Evolutionary conservation across 768 basidiomycete genomes (phyloP).

Genomic region (Rhodocollybia butyracea): DNA sequence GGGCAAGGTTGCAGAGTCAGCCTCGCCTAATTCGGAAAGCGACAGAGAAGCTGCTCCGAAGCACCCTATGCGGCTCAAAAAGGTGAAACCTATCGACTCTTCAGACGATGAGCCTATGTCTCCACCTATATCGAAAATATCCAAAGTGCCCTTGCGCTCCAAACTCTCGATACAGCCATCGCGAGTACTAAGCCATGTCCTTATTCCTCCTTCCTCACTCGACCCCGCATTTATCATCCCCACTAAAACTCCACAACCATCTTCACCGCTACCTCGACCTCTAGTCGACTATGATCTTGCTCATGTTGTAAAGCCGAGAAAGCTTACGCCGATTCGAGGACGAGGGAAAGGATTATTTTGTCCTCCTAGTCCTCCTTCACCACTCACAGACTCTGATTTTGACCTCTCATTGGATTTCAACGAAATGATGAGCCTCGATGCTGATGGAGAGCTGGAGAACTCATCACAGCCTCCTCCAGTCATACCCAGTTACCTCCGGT

Average conservation of each 20-base stretch:
- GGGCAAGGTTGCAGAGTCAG: slow-evolving; percentile 24
- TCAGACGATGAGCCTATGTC: slow-evolving; percentile 18
- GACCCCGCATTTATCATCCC: not conserved
- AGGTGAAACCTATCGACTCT: slow-evolving; percentile 29
- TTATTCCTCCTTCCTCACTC: slow-evolving; percentile 2
- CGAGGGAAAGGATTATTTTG: slow-evolving; percentile 36
- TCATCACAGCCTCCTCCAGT: slow-evolving; percentile 21
- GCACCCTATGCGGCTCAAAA: slow-evolving; percentile 24
- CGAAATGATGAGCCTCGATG: slow-evolving; percentile 25
- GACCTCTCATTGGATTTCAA: slow-evolving; percentile 51
- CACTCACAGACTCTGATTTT: slow-evolving; percentile 49
- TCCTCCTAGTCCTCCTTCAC: slow-evolving; percentile 54
- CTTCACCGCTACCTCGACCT: not conserved
- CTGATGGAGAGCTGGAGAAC: slow-evolving; percentile 18
- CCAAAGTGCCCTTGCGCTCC: not conserved
- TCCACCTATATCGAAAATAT: slow-evolving; percentile 7
- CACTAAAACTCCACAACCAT: not conserved
- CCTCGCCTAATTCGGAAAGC: not conserved
- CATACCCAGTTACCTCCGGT: slow-evolving; percentile 52
- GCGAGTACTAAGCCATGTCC: not conserved
- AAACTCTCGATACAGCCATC: not conserved
- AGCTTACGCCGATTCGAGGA: slow-evolving; percentile 62
- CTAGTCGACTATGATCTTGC: slow-evolving; percentile 21
- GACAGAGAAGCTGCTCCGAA: slow-evolving; percentile 14
- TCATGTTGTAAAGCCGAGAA: slow-evolving; percentile 45